These are phyloP conservation scores for Globisporangium acanthophoron DNA, from an alignment of 352 stramenopile species.

Conservation along the genomic window DNA sequence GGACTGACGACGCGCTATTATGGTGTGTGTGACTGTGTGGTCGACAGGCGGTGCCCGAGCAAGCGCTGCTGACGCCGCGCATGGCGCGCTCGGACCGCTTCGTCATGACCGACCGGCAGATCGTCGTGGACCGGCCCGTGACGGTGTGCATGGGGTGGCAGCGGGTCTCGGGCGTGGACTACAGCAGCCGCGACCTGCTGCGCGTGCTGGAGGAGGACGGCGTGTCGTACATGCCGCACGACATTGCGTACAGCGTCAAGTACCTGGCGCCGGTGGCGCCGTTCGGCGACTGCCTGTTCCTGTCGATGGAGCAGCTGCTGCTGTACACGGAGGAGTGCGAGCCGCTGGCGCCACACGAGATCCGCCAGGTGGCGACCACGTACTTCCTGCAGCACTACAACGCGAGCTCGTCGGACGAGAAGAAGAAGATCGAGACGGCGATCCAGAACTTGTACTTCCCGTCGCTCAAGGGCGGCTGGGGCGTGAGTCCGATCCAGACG, in stretches of 20 bases:
- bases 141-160: slow-evolving; percentile 86
- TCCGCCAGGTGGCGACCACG: slow-evolving; percentile 69
- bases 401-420: slow-evolving; percentile 44
- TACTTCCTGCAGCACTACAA: slow-evolving; percentile 75
- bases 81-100: slow-evolving; percentile 41
- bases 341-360: slow-evolving; percentile 53
- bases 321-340: slow-evolving; percentile 85
- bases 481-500: slow-evolving; percentile 78
- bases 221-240: slow-evolving; percentile 81
- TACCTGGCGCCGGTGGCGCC: slow-evolving; percentile 77
- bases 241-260: slow-evolving; percentile 86
- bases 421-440: slow-evolving; percentile 74
- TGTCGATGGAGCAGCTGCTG: slow-evolving; percentile 84
- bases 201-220: slow-evolving; percentile 79
- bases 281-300: slow-evolving; percentile 83
- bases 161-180: slow-evolving; percentile 68
- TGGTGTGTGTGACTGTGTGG: not conserved
- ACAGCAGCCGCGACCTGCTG: slow-evolving; percentile 64
- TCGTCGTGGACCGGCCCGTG: slow-evolving; percentile 64
- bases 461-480: slow-evolving; percentile 75
- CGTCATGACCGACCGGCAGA: slow-evolving; percentile 50
- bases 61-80: slow-evolving; percentile 60
- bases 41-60: slow-evolving; percentile 41
- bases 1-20: not conserved
- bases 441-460: slow-evolving; percentile 87